Conservation (phyloP, 768 basidiomycete species). For the Roridomyces roridus region DNA sequence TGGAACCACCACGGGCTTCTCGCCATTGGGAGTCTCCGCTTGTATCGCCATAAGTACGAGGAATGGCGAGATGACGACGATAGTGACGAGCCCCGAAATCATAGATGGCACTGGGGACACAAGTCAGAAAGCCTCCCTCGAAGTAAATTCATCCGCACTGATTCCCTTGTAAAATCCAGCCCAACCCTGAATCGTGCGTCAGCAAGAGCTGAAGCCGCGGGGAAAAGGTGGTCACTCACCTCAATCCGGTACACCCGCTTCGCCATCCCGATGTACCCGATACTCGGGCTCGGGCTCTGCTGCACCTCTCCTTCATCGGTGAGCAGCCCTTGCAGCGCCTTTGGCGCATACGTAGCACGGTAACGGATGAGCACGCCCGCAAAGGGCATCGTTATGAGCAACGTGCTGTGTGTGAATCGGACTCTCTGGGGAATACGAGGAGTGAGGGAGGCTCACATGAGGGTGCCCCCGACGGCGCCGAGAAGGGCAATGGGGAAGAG, state of each 20-base stretch:
- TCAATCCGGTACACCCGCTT: not conserved
- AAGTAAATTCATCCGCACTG: not conserved
- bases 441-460: no score
- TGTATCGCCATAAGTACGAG: not conserved
- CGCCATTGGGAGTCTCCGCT: not conserved
- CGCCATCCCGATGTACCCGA: not conserved
- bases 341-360: conserved; percentile 4
- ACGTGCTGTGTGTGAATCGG: not conserved
- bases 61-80: not conserved
- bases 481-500: no score
- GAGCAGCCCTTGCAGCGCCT: not conserved
- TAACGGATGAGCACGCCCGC: conserved; percentile 3
- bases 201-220: not conserved
- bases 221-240: not conserved
- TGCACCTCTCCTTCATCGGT: not conserved
- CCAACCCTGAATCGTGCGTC: not conserved
- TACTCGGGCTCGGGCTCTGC: not conserved
- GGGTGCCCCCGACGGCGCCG: no score
- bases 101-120: not conserved
- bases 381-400: conserved; percentile 7
- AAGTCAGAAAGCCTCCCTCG: not conserved
- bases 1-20: not conserved
- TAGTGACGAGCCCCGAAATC: not conserved
- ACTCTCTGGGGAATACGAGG: no score
- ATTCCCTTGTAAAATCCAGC: conserved; percentile 6